Evolutionary conservation across 176 grass and related monocot genomes (phyloP).

Genomic region (Cymbopogon citratus): DNA sequence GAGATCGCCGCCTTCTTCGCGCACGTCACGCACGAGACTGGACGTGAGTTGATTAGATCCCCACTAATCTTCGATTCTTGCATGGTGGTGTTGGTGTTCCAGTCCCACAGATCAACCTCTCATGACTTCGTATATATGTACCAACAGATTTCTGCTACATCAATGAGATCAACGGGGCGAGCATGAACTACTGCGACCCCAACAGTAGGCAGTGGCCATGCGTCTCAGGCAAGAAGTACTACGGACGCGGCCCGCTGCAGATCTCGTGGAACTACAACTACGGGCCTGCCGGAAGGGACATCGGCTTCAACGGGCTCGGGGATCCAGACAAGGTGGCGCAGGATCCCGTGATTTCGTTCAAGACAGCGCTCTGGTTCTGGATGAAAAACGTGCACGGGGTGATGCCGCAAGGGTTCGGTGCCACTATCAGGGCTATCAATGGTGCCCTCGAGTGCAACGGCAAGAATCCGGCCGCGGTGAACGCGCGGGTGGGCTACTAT

Average conservation of each 20-base stretch:
- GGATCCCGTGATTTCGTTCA: slow-evolving; percentile 50
- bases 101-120: no score
- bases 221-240: slow-evolving; percentile 35
- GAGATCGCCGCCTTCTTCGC: slow-evolving; percentile 86
- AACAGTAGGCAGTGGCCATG: not conserved
- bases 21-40: slow-evolving; percentile 37
- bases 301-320: slow-evolving; percentile 19
- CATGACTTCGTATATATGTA: no score
- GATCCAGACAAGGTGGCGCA: slow-evolving; percentile 54
- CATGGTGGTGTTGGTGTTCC: no score
- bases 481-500: slow-evolving; percentile 15
- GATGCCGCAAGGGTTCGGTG: not conserved
- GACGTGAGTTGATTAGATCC: not conserved
- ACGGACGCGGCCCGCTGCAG: slow-evolving; percentile 56
- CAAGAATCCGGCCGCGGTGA: not conserved
- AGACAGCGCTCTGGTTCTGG: slow-evolving; percentile 69
- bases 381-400: slow-evolving; percentile 27
- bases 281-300: slow-evolving; percentile 47
- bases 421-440: not conserved
- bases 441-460: not conserved
- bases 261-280: slow-evolving; percentile 81
- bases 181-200: not conserved
- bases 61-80: no score
- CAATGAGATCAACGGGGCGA: slow-evolving; percentile 51
- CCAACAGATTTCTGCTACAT: slow-evolving; percentile 59